Percentiles rank a stretch among this genome's conserved stretches.
These are phyloP conservation scores for Leishmania tropica DNA, from an alignment of 208 protist species.

Conservation along the genomic window DNA sequence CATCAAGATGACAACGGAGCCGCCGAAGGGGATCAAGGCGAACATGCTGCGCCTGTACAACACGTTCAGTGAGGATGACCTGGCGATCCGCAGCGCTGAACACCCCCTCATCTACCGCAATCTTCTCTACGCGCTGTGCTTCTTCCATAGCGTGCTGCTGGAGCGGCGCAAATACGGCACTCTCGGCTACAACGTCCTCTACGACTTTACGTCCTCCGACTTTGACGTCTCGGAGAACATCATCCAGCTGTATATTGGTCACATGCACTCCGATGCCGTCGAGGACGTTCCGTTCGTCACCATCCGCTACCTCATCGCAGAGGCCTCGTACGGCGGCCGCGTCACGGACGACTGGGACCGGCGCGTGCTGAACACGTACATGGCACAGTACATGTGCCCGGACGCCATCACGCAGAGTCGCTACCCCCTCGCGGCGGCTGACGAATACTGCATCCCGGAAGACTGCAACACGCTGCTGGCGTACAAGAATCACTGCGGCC, in stretches of 20 bases:
- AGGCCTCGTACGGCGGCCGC: constrained; percentile 98
- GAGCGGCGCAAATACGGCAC: constrained; percentile 98
- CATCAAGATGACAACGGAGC: constrained; percentile 99
- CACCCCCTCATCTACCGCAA: constrained; percentile 94
- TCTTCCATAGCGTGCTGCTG: constrained; percentile 98
- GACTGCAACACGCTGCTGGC: constrained; percentile 92
- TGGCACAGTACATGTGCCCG: constrained; percentile 95
- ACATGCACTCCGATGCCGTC: constrained; percentile 69
- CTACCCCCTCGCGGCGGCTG: constrained; percentile 85
- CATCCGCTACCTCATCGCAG: constrained; percentile 98
- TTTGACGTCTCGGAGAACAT: constrained; percentile 96
- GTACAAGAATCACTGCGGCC: constrained; percentile 93
- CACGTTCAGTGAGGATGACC: constrained; percentile 90
- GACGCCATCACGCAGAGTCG: constrained; percentile 75
- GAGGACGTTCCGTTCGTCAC: constrained; percentile 96
- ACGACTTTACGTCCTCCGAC: constrained; percentile 99
- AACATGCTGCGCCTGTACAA: constrained; percentile 98
- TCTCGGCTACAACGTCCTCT: constrained; percentile 98
- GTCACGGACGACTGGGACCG: constrained; percentile 99
- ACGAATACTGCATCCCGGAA: constrained; percentile 90
- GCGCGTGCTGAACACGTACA: constrained; percentile 97
- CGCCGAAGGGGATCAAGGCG: constrained; percentile 97
- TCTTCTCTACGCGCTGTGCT: constrained; percentile 97
- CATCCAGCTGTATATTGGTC: constrained; percentile 86
- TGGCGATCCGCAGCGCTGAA: constrained; percentile 67